Percentiles rank a stretch among this genome's conserved stretches.
These are phyloP conservation scores for Aristolochia fimbriata DNA, from an alignment of 164 flowering plant species.

Conservation along the genomic window DNA sequence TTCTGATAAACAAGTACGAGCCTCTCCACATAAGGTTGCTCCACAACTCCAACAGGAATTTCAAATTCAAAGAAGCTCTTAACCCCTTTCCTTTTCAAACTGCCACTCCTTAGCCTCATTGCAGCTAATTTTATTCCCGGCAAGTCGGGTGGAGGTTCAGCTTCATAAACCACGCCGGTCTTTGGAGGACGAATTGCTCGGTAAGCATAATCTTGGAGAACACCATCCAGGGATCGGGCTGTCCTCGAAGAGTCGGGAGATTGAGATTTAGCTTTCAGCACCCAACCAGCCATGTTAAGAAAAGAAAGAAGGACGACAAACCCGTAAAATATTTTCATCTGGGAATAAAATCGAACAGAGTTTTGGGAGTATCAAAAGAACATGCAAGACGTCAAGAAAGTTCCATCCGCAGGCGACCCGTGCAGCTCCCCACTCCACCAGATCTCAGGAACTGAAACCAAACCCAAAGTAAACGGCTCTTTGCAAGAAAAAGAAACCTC, in stretches of 20 bases:
- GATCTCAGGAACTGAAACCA: not conserved
- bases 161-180: constrained; percentile 55
- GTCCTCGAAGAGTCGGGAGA: constrained; percentile 8
- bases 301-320: constrained; percentile 14
- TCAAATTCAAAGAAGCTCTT: constrained; percentile 41
- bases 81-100: constrained; percentile 50
- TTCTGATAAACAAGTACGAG: constrained; percentile 80
- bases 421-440: not conserved
- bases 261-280: constrained; percentile 24
- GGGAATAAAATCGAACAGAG: constrained; percentile 1
- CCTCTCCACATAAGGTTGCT: constrained; percentile 65
- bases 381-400: not conserved
- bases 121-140: constrained; percentile 58
- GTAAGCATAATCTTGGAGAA: constrained; percentile 88
- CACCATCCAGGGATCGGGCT: constrained; percentile 43
- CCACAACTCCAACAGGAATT: constrained; percentile 58
- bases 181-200: constrained; percentile 48
- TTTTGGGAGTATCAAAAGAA: not conserved
- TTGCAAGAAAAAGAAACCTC: not conserved
- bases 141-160: constrained; percentile 45
- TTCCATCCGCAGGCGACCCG: not conserved
- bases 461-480: not conserved
- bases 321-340: not conserved
- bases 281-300: constrained; percentile 16
- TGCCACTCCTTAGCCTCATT: constrained; percentile 79